These are phyloP conservation scores for Trichocladium uniseriatum DNA, from an alignment of 495 filamentous ascomycete genomes.

Conservation along the genomic window DNA sequence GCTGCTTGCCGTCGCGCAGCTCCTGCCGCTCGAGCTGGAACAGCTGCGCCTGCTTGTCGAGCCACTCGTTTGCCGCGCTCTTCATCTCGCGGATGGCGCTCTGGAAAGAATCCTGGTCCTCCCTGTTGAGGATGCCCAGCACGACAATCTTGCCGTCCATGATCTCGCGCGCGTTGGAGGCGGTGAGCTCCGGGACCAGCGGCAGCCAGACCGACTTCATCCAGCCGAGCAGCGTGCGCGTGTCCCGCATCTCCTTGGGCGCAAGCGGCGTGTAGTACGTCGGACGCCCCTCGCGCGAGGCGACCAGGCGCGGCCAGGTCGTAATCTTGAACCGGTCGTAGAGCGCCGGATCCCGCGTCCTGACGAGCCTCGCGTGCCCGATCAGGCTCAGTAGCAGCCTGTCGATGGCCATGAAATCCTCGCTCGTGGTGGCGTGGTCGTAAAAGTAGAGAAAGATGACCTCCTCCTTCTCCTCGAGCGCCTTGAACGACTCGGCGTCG, in stretches of 20 bases:
- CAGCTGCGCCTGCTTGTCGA: slow-evolving; percentile 83
- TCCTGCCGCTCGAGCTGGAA: slow-evolving; percentile 91
- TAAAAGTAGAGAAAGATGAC: slow-evolving; percentile 97
- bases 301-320: slow-evolving; percentile 86
- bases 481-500: slow-evolving; percentile 63
- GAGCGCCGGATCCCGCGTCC: slow-evolving; percentile 65
- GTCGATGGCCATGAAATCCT: slow-evolving; percentile 86
- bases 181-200: slow-evolving; percentile 92
- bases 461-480: slow-evolving; percentile 83
- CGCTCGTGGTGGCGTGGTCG: slow-evolving; percentile 82
- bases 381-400: slow-evolving; percentile 76
- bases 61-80: slow-evolving; percentile 91
- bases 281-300: slow-evolving; percentile 77
- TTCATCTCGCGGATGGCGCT: slow-evolving; percentile 81
- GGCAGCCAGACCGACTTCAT: slow-evolving; percentile 95
- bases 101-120: slow-evolving; percentile 68
- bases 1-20: slow-evolving; percentile 83
- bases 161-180: slow-evolving; percentile 81
- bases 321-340: slow-evolving; percentile 82
- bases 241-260: slow-evolving; percentile 84
- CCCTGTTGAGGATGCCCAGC: slow-evolving; percentile 75
- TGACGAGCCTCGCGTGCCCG: slow-evolving; percentile 85
- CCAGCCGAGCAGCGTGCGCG: slow-evolving; percentile 71
- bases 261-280: slow-evolving; percentile 79
- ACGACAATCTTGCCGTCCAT: slow-evolving; percentile 93